Percentiles rank a stretch among this genome's conserved stretches.
phyloP scores from a whole-genome alignment of 2,329 filamentous ascomycete species.

The Conoideocrella luteorostrata region DNA sequence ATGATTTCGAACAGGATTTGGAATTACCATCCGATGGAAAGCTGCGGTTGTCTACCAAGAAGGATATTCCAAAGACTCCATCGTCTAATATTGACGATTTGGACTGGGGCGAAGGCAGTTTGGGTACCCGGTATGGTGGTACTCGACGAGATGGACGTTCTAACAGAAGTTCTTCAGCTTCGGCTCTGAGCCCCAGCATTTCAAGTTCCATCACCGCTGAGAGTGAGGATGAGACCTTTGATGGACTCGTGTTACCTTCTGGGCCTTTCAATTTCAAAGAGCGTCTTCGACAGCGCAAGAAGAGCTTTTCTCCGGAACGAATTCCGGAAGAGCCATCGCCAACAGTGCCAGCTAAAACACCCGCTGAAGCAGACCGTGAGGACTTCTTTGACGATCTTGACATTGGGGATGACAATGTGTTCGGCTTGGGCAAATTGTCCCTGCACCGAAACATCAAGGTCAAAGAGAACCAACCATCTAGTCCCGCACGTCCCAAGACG shows the following conservation, averaged over 20 bases:
- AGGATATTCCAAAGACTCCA: slow-evolving; percentile 58
- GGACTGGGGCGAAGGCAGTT: slow-evolving; percentile 89
- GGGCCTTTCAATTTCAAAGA: slow-evolving; percentile 80
- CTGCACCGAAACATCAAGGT: slow-evolving; percentile 89
- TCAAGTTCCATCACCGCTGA: slow-evolving; percentile 86
- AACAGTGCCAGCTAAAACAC: slow-evolving; percentile 19
- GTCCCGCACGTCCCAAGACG: slow-evolving; percentile 65
- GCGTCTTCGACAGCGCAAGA: slow-evolving; percentile 66
- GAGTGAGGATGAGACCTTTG: slow-evolving; percentile 88
- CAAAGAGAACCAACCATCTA: slow-evolving; percentile 63
- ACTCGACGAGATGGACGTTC: slow-evolving; percentile 75
- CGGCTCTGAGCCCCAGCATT: slow-evolving; percentile 85
- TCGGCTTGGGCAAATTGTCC: slow-evolving; percentile 73
- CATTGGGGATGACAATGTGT: slow-evolving; percentile 74
- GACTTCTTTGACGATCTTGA: slow-evolving; percentile 86
- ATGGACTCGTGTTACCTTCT: slow-evolving; percentile 78
- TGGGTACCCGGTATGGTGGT: slow-evolving; percentile 84
- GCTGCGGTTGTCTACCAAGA: slow-evolving; percentile 56
- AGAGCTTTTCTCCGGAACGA: slow-evolving; percentile 49
- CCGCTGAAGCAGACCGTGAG: slow-evolving; percentile 49
- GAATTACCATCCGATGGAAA: slow-evolving; percentile 63
- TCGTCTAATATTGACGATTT: slow-evolving; percentile 64
- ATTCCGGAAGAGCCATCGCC: slow-evolving; percentile 29
- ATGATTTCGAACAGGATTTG: slow-evolving; percentile 67
- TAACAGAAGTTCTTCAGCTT: slow-evolving; percentile 77